These are phyloP conservation scores for Cydonia oblonga DNA, from an alignment of 331 rosid genomes.

Conservation along the genomic window DNA sequence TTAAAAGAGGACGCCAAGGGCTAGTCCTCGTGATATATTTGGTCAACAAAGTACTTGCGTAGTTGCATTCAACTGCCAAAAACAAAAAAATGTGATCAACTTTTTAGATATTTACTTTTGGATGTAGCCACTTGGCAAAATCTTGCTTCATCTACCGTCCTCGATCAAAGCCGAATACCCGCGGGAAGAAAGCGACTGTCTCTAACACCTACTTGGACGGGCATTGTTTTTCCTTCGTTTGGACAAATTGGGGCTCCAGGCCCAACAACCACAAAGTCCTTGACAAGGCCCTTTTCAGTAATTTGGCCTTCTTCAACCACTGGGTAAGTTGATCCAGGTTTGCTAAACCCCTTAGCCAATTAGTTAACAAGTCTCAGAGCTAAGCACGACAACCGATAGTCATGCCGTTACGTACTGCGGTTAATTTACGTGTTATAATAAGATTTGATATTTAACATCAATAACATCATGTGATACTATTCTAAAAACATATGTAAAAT, in stretches of 20 bases:
- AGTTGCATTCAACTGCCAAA: neutral
- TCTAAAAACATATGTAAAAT: too few relatives aligned
- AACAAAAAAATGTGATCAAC: neutral
- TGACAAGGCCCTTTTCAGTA: neutral
- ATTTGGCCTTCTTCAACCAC: neutral
- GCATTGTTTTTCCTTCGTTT: neutral
- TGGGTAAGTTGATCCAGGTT: too few relatives aligned
- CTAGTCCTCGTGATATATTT: neutral
- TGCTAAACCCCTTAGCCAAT: too few relatives aligned
- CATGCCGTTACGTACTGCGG: rapidly evolving
- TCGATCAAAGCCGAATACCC: too few relatives aligned
- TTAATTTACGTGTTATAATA: too few relatives aligned
- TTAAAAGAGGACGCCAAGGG: neutral
- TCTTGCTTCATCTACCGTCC: neutral
- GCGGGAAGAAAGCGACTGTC: neutral
- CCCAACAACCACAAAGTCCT: neutral
- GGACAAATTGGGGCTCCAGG: neutral
- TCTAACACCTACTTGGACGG: neutral
- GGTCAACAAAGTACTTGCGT: neutral
- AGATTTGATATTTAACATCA: too few relatives aligned
- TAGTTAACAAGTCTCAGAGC: too few relatives aligned
- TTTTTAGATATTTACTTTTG: neutral
- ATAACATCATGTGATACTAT: too few relatives aligned
- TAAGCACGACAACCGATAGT: too few relatives aligned
- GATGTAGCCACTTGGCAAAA: neutral